A percentile compares a stretch with the other conserved stretches of the same genome.
Evolutionary conservation across 805 yeast species (phyloP).

Genomic region (Suhomyces tanzawaensis): DNA sequence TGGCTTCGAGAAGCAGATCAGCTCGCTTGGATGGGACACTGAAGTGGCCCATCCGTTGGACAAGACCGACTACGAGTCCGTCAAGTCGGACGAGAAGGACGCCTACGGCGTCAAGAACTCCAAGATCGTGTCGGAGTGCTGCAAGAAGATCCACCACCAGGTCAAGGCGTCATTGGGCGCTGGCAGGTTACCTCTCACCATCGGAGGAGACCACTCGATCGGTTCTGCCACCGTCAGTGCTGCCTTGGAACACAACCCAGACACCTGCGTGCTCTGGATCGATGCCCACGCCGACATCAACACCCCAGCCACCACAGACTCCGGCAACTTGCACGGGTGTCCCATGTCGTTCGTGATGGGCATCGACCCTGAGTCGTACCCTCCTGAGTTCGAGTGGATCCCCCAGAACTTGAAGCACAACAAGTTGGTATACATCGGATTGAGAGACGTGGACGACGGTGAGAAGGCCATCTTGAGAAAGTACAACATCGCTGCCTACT

Average conservation of each 20-base stretch:
- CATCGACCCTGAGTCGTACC: slow-evolving; percentile 61
- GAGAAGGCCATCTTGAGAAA: slow-evolving; percentile 76
- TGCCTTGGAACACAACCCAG: slow-evolving; percentile 72
- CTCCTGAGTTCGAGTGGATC: slow-evolving; percentile 80
- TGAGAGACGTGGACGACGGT: slow-evolving; percentile 87
- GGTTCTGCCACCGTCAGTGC: slow-evolving; percentile 93
- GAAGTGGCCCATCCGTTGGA: slow-evolving; percentile 52
- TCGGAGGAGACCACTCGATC: slow-evolving; percentile 97
- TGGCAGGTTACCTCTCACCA: slow-evolving; percentile 66
- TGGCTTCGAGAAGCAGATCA: slow-evolving; percentile 65
- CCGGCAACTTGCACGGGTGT: slow-evolving; percentile 95
- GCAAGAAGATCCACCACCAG: slow-evolving; percentile 59
- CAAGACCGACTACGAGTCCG: slow-evolving; percentile 42
- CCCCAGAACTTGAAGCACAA: slow-evolving; percentile 61
- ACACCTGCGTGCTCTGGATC: slow-evolving; percentile 90
- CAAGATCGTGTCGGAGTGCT: slow-evolving; percentile 70
- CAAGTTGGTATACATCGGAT: slow-evolving; percentile 87
- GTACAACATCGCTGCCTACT: slow-evolving; percentile 73
- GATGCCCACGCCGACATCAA: slow-evolving; percentile 98
- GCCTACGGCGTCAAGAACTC: slow-evolving; percentile 67
- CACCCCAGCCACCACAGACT: slow-evolving; percentile 75
- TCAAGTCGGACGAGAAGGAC: slow-evolving; percentile 45
- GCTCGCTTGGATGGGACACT: slow-evolving; percentile 71
- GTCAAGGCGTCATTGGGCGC: slow-evolving; percentile 50
- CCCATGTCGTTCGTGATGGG: slow-evolving; percentile 93